phyloP scores from a whole-genome alignment of 768 basidiomycete species.

The Pulveroboletus sp. region DNA sequence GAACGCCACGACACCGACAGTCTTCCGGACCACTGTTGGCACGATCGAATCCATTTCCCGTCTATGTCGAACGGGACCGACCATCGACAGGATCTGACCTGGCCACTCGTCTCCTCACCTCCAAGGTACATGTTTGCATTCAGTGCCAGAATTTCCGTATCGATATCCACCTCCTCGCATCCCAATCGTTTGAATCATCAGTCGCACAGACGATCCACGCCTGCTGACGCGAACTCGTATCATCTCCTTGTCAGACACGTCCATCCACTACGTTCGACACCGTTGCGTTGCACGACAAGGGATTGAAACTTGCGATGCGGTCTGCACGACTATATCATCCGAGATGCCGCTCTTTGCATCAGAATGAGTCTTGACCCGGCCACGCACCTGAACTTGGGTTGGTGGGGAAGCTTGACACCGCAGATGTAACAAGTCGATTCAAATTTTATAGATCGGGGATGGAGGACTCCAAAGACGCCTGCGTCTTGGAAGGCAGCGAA shows the following conservation, averaged over 20 bases:
- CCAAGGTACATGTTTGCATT: slow-evolving; percentile 50
- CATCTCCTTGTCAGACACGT: slow-evolving; percentile 25
- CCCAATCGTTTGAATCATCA: slow-evolving; percentile 56
- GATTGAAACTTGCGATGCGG: slow-evolving; percentile 36
- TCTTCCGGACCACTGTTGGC: slow-evolving; percentile 82
- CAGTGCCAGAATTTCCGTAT: slow-evolving; percentile 71
- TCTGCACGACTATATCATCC: slow-evolving; percentile 74
- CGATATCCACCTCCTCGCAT: slow-evolving; percentile 55
- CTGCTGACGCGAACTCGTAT: slow-evolving; percentile 37
- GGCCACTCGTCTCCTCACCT: slow-evolving; percentile 53
- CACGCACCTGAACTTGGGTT: slow-evolving; percentile 68
- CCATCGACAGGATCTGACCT: slow-evolving; percentile 56
- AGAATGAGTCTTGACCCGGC: slow-evolving; percentile 55
- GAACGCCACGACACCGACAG: slow-evolving; percentile 75
- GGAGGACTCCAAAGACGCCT: slow-evolving; percentile 65
- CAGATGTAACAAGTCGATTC: slow-evolving; percentile 74
- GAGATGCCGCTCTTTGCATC: slow-evolving; percentile 67
- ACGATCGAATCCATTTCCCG: slow-evolving; percentile 4
- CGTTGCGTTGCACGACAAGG: slow-evolving; percentile 6
- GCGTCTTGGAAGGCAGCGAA: slow-evolving; percentile 77
- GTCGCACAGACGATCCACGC: slow-evolving; percentile 53
- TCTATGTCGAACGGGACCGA: not conserved
- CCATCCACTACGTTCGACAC: slow-evolving; percentile 21
- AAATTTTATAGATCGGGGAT: slow-evolving; percentile 52
- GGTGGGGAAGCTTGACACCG: slow-evolving; percentile 82